Percentiles rank a stretch among this genome's conserved stretches.
These are phyloP conservation scores for Solanum virginianum DNA, from an alignment of 257 asterid species.

Conservation along the genomic window DNA sequence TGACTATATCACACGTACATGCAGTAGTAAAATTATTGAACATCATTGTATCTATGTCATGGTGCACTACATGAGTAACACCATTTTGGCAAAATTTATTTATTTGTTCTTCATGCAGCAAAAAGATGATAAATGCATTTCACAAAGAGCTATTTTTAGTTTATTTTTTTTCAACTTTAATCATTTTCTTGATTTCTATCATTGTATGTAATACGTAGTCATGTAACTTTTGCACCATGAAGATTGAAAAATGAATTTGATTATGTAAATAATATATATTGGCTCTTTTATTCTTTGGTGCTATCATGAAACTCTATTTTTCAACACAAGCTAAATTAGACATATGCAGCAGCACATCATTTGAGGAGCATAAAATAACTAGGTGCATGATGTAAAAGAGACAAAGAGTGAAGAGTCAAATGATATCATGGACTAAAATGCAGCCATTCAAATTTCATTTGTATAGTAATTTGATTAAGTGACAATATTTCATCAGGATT, in stretches of 20 bases:
- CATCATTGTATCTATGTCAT: neutral
- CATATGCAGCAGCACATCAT: neutral
- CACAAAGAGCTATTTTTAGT: neutral
- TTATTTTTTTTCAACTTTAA: neutral
- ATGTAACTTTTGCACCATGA: conserved; percentile 3
- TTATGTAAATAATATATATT: neutral
- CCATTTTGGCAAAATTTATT: neutral
- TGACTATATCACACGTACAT: neutral
- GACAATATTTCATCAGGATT: neutral
- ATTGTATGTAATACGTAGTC: conserved; percentile 1
- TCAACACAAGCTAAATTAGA: neutral
- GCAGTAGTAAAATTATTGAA: conserved; percentile 8
- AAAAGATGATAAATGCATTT: neutral
- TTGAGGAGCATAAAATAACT: neutral
- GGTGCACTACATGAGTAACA: neutral
- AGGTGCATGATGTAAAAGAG: neutral
- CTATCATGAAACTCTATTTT: neutral
- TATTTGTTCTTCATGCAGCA: neutral
- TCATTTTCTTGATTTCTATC: neutral
- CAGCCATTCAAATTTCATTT: neutral
- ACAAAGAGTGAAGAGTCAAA: neutral
- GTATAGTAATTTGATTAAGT: neutral
- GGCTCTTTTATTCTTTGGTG: neutral
- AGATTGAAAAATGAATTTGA: neutral
- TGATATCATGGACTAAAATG: neutral